phyloP scores from a whole-genome alignment of 768 basidiomycete genomes.

The Albatrellus ellisii region DNA sequence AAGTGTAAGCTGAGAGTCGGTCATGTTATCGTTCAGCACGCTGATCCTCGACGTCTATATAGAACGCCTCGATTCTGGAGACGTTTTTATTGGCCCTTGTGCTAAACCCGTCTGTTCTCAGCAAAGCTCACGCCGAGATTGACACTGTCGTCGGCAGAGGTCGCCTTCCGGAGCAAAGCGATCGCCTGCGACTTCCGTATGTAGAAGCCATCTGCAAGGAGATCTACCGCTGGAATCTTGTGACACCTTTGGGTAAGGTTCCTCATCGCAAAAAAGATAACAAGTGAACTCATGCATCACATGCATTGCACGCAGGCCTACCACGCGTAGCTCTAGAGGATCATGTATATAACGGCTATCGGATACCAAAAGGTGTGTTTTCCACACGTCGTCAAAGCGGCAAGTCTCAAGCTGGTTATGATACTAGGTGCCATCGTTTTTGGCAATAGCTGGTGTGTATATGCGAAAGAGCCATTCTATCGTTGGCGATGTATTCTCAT shows the following conservation, averaged over 20 bases:
- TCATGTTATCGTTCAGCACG: too few relatives aligned
- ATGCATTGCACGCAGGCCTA: too few relatives aligned
- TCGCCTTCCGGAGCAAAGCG: slow-evolving; percentile 17
- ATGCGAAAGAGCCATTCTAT: background rate
- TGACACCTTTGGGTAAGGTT: slow-evolving; percentile 16
- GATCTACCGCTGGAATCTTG: slow-evolving; percentile 19
- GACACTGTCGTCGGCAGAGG: slow-evolving; percentile 19
- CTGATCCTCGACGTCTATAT: background rate
- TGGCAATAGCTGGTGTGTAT: background rate
- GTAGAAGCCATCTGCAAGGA: slow-evolving; percentile 16
- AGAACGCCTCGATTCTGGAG: slow-evolving; percentile 19
- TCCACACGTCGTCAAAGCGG: too few relatives aligned
- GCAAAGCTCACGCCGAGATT: slow-evolving; percentile 20
- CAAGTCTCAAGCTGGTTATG: too few relatives aligned
- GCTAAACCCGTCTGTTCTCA: slow-evolving; percentile 18
- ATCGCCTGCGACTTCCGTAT: slow-evolving; percentile 17
- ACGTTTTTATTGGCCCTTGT: slow-evolving; percentile 22
- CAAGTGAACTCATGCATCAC: too few relatives aligned
- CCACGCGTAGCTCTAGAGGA: background rate
- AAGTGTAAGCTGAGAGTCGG: too few relatives aligned
- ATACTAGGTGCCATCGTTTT: background rate
- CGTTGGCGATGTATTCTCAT: background rate
- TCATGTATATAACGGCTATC: background rate
- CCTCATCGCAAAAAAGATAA: background rate
- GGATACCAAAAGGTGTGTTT: background rate